Evolutionary conservation across 371 early-diverging fungal genomes (phyloP), one percentile per base, ranked within the genome.

Genomic region (Mucor lusitanicus): DNA sequence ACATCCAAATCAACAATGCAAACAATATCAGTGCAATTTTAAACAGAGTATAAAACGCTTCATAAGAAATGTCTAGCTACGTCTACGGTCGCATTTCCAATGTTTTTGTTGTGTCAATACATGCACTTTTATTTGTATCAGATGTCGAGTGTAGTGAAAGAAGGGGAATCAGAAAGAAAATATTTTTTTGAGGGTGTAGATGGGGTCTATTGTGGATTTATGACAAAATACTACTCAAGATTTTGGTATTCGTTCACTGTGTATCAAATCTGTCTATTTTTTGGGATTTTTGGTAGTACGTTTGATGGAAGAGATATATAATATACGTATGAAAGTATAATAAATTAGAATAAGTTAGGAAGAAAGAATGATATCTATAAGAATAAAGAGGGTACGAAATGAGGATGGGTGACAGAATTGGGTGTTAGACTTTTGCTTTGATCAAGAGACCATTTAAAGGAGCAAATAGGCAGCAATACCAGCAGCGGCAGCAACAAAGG

Each of bases 401-500:
- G 50, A 25, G 25, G 12, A 23, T 11, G 21, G 23, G 37, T 37
- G 37, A 37, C 13, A 19, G 23, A 23, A 25, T 0, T 17, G 44
- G 19, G 19, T 19, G 2, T 44, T 19, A 44, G 19, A 8, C n/a
- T n/a, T 44, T 44, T 44, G 19, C n/a, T 37, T 13, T 1, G 12
- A 37, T 37, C 37, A 37, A 37, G 37, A 37, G 8, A 37, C n/a
- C 11, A 62, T 37, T 59, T 72, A 72, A 53, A 72, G 61, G 46
- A 72, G 64, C 39, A 68, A 61, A 32, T 68, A 72, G 27, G 68
- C 68, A 57, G 65, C 72, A 58, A 72, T 58, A 68, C 72, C 72
- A 44, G 72, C 68, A 54, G 65, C 65, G 42, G 68, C 59, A 37
- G 59, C 64, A 58, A 72, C 59, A 25, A 68, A 61, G 5, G 61